Conservation (phyloP, 495 filamentous ascomycete genomes). For the Ascodesmis nigricans region DNA sequence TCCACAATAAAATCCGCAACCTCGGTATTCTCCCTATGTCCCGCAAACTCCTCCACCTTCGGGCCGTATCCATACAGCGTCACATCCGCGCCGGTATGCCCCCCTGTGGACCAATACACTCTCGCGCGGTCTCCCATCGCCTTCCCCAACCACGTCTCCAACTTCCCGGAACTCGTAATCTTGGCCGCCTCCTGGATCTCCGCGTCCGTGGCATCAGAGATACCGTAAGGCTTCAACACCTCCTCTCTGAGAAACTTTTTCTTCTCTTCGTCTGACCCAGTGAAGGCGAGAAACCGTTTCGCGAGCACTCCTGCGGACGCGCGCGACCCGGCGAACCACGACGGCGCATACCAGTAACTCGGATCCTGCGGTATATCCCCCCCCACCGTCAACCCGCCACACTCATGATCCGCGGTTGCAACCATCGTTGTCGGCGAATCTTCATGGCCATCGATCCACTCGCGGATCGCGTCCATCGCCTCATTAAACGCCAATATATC, state of each 20-base stretch:
- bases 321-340: slow-evolving; percentile 12
- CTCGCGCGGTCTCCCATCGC: slow-evolving; percentile 13
- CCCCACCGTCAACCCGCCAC: slow-evolving; percentile 23
- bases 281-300: slow-evolving; percentile 9
- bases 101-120: slow-evolving; percentile 19
- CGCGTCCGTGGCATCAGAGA: slow-evolving; percentile 12
- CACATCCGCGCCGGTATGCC: slow-evolving; percentile 22
- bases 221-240: slow-evolving; percentile 18
- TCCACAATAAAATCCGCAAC: slow-evolving; percentile 41
- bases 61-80: slow-evolving; percentile 19
- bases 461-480: slow-evolving; percentile 19
- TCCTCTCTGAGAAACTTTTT: slow-evolving; percentile 8
- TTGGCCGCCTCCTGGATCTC: slow-evolving; percentile 14
- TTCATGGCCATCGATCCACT: slow-evolving; percentile 22
- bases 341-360: slow-evolving; percentile 19
- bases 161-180: slow-evolving; percentile 4
- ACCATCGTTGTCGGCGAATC: slow-evolving; percentile 20
- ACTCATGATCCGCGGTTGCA: slow-evolving; percentile 24
- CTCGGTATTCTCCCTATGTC: slow-evolving; percentile 54
- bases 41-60: slow-evolving; percentile 25
- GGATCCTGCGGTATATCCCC: slow-evolving; percentile 12
- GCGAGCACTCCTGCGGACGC: slow-evolving; percentile 14
- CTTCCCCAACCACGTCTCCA: slow-evolving; percentile 10
- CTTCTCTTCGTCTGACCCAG: slow-evolving; percentile 7
- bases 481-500: slow-evolving; percentile 24